Percentiles rank a stretch among this genome's conserved stretches.
These are phyloP conservation scores for Lactifluus subvellereus DNA, from an alignment of 768 basidiomycete genomes.

Conservation along the genomic window DNA sequence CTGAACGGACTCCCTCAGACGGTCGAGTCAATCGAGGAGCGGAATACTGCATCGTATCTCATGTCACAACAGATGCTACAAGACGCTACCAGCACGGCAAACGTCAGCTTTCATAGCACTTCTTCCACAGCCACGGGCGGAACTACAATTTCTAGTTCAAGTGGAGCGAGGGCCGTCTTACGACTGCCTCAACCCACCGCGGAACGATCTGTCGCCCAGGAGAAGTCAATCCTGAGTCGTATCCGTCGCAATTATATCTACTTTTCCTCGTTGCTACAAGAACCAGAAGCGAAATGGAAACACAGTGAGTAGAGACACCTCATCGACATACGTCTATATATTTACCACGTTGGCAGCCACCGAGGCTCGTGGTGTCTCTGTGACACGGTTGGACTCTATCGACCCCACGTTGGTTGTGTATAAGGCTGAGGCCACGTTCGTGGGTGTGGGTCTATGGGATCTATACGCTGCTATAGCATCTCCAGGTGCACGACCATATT, in stretches of 20 bases:
- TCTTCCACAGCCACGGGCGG: conserved; percentile 47
- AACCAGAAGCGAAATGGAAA: conserved; percentile 97
- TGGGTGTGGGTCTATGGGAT: conserved; percentile 95
- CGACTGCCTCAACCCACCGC: conserved; percentile 35
- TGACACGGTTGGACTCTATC: conserved; percentile 94
- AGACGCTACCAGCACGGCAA: conserved; percentile 65
- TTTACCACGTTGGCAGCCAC: conserved; percentile 44
- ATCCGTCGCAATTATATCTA: conserved; percentile 95
- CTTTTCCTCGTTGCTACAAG: conserved; percentile 93
- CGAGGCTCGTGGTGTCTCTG: conserved; percentile 84
- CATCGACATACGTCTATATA: conserved; percentile 4
- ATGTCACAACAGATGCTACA: conserved; percentile 62
- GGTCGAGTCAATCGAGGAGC: conserved; percentile 59
- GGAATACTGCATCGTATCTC: conserved; percentile 55
- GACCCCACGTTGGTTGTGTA: conserved; percentile 96
- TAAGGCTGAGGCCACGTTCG: conserved; percentile 94
- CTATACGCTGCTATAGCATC: conserved; percentile 83
- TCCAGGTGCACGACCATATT: conserved; percentile 72
- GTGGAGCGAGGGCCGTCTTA: conserved; percentile 25
- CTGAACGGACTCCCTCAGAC: conserved; percentile 80
- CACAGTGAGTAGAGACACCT: conserved; percentile 51
- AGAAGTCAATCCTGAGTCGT: conserved; percentile 79
- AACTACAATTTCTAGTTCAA: conserved; percentile 24
- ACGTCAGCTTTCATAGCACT: conserved; percentile 59
- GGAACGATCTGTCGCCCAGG: conserved; percentile 52